Evolutionary conservation across 2,329 filamentous ascomycete genomes (phyloP).

Genomic region (Claviceps africana): DNA sequence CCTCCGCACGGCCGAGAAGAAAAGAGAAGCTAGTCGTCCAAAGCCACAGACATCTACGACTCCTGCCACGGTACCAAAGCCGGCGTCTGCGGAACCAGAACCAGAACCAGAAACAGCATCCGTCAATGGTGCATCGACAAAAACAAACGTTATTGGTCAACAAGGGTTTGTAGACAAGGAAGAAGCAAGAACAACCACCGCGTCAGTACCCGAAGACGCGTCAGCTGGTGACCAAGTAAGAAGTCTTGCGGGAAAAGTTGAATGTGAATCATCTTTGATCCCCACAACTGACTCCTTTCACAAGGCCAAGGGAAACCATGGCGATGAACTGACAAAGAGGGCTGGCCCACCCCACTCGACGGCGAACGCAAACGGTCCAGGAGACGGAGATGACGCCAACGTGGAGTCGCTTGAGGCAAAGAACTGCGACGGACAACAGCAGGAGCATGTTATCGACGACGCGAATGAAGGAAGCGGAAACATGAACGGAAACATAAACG

Average conservation of each 20-base stretch:
- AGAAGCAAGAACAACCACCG: neutral
- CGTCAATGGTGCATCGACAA: neutral
- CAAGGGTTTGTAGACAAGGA: neutral
- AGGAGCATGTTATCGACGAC: slow-evolving; percentile 9
- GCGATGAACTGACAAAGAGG: neutral
- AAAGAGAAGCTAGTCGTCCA: slow-evolving; percentile 52
- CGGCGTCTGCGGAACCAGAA: slow-evolving; percentile 7
- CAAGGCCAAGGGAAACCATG: neutral
- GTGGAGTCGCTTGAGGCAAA: neutral
- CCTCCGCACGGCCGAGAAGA: slow-evolving; percentile 81
- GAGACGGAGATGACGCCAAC: slow-evolving; percentile 1
- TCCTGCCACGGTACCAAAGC: slow-evolving; percentile 27
- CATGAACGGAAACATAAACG: slow-evolving; percentile 16
- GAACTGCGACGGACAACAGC: neutral
- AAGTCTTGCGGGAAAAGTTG: too few species aligned
- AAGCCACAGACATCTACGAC: slow-evolving; percentile 32
- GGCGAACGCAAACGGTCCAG: neutral
- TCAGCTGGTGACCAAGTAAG: slow-evolving; percentile 1
- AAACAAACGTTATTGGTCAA: neutral
- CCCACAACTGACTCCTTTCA: neutral
- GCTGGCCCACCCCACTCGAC: neutral
- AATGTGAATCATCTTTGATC: neutral
- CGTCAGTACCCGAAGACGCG: neutral
- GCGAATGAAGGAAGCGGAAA: slow-evolving; percentile 12
- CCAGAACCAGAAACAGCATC: neutral